phyloP scores from a whole-genome alignment of 2,329 filamentous ascomycete genomes.

The Geosmithia morbida region DNA sequence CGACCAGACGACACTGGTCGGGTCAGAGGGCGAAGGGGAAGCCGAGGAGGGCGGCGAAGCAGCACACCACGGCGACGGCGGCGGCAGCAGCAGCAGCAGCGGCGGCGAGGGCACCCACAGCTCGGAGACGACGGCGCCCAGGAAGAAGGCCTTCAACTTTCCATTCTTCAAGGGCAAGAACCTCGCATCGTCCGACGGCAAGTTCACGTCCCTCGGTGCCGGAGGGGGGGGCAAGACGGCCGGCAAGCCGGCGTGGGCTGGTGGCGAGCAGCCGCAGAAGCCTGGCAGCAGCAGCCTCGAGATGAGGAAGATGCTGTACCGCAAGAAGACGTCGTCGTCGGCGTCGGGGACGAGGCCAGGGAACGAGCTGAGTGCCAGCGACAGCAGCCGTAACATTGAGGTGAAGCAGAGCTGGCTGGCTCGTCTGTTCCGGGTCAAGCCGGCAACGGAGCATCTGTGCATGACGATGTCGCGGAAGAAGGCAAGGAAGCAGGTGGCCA shows the following conservation, averaged over 20 bases:
- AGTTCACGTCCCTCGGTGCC: slow-evolving; percentile 6
- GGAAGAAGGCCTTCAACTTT: slow-evolving; percentile 38
- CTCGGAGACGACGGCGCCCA: slow-evolving; percentile 11
- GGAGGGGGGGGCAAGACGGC: neutral
- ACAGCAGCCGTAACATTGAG: slow-evolving; percentile 36
- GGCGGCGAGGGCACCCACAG: neutral
- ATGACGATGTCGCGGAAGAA: slow-evolving; percentile 54
- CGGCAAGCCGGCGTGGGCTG: neutral
- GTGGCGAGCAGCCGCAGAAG: slow-evolving; percentile 2
- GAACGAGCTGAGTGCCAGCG: neutral
- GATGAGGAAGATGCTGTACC: neutral
- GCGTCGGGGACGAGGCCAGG: neutral
- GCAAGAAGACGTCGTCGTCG: neutral
- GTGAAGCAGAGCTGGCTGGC: slow-evolving; percentile 77
- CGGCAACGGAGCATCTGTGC: slow-evolving; percentile 60
- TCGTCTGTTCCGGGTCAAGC: slow-evolving; percentile 79
- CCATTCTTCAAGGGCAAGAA: slow-evolving; percentile 40
- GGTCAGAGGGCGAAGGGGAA: slow-evolving; percentile 2
- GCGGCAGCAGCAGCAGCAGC: slow-evolving; percentile 3
- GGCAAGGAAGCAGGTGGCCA: slow-evolving; percentile 63
- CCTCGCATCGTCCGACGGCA: slow-evolving; percentile 14
- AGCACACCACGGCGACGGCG: slow-evolving; percentile 2
- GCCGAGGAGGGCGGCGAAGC: neutral
- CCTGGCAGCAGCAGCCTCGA: slow-evolving; percentile 7
- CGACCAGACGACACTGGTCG: slow-evolving; percentile 1